Evolutionary conservation across 345 rosid species (phyloP).

Genomic region (Citropsis articulata): DNA sequence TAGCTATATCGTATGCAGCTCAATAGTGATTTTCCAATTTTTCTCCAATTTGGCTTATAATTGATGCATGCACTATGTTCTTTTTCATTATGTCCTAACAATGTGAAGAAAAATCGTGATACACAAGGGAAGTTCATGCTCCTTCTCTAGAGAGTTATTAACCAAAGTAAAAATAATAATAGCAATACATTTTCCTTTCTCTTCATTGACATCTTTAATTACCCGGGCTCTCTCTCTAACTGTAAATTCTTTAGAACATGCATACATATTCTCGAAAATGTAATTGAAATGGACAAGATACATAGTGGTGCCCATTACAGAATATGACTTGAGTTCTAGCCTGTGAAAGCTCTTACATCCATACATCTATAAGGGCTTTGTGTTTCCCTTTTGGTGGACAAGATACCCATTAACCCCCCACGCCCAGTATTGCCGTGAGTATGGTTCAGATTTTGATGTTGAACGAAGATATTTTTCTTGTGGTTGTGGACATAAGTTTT

Average conservation of each 20-base stretch:
- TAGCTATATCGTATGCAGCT: too few relatives aligned
- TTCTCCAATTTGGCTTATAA: too few relatives aligned
- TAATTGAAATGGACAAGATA: neutral
- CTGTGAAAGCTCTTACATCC: neutral
- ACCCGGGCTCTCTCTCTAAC: neutral
- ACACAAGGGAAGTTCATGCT: neutral
- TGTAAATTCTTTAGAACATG: neutral
- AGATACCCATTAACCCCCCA: neutral
- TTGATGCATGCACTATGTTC: too few relatives aligned
- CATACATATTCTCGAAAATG: neutral
- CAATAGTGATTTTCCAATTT: too few relatives aligned
- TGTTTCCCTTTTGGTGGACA: neutral
- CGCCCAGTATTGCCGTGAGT: neutral
- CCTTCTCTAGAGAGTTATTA: neutral
- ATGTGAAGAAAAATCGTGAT: neutral
- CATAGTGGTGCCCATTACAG: too few relatives aligned
- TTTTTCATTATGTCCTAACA: neutral
- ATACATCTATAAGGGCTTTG: neutral
- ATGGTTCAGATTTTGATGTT: neutral
- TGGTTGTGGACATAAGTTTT: neutral
- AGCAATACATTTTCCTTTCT: neutral
- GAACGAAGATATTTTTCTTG: neutral
- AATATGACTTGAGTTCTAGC: too few relatives aligned
- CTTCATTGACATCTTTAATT: neutral
- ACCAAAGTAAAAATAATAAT: neutral